Percentiles rank a stretch among this genome's conserved stretches.
Evolutionary conservation across 192 early-diverging fungal genomes (phyloP).

Genomic region (Gigaspora rosea): DNA sequence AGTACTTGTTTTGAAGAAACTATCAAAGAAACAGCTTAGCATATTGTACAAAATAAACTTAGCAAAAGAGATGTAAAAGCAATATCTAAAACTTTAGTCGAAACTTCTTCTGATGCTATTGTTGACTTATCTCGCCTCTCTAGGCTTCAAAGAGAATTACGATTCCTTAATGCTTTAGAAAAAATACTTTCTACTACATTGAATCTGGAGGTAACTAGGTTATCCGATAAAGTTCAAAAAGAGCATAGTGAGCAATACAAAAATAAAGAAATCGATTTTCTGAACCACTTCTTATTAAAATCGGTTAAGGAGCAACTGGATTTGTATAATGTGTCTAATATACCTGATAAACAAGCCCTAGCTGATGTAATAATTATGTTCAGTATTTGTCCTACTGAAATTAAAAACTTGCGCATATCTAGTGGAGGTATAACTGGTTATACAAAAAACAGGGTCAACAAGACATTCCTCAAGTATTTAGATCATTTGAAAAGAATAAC

Average conservation of each 20-base stretch:
- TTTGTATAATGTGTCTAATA: not conserved
- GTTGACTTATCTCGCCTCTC: constrained; percentile 4
- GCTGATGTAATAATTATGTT: constrained; percentile 18
- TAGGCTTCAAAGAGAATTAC: no score
- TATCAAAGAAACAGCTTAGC: constrained; percentile 5
- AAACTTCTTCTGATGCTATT: constrained; percentile 1
- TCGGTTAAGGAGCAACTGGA: constrained; percentile 9
- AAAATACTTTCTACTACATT: not conserved
- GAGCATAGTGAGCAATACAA: not conserved
- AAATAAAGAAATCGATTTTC: not conserved
- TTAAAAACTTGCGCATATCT: not conserved
- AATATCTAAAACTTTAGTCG: not conserved
- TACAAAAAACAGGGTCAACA: not conserved
- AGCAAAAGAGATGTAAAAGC: no score
- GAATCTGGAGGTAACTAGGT: no score
- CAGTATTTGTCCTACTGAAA: constrained; percentile 5
- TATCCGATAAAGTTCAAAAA: not conserved
- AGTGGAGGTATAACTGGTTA: constrained; percentile 5
- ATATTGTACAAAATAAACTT: no score
- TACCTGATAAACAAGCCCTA: constrained; percentile 6
- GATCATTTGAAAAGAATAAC: constrained; percentile 6
- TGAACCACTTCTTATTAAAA: constrained; percentile 14
- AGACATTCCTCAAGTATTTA: constrained; percentile 13
- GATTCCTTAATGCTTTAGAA: constrained; percentile 4
- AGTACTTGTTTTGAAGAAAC: not conserved